Evolutionary conservation across 1,284 basidiomycete species (phyloP).

Genomic region (Grifola frondosa): DNA sequence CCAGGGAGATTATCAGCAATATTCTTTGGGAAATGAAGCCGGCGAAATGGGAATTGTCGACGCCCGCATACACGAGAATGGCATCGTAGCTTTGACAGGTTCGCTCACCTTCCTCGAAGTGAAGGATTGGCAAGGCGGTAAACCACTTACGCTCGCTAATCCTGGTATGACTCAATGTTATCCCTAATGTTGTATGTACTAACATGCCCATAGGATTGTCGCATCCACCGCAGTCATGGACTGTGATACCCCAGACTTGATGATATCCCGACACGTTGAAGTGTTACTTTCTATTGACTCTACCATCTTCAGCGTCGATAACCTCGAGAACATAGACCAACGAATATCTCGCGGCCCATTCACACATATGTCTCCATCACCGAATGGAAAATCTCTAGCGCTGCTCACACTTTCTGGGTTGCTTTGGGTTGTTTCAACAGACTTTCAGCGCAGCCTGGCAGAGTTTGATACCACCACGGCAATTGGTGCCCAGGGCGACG

Average conservation of each 20-base stretch:
- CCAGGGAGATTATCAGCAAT: conserved; percentile 81
- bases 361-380: conserved; percentile 82
- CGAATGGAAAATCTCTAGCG: conserved; percentile 91
- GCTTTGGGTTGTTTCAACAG: conserved; percentile 91
- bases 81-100: conserved; percentile 84
- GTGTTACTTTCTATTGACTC: conserved; percentile 78
- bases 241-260: conserved; percentile 85
- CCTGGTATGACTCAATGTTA: conserved; percentile 52
- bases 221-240: conserved; percentile 81
- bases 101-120: conserved; percentile 80
- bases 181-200: background rate
- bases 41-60: conserved; percentile 84
- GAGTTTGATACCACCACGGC: conserved; percentile 74
- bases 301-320: conserved; percentile 82
- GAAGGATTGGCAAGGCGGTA: conserved; percentile 79
- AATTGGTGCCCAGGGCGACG: conserved; percentile 49
- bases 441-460: conserved; percentile 87
- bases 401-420: conserved; percentile 72
- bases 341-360: conserved; percentile 90
- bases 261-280: conserved; percentile 84
- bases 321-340: conserved; percentile 85
- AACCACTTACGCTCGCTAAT: conserved; percentile 65
- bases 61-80: conserved; percentile 82
- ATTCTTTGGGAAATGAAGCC: conserved; percentile 83
- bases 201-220: conserved; percentile 51